Evolutionary conservation across 345 rosid species (phyloP).

Genomic region (Camelina neglecta): DNA sequence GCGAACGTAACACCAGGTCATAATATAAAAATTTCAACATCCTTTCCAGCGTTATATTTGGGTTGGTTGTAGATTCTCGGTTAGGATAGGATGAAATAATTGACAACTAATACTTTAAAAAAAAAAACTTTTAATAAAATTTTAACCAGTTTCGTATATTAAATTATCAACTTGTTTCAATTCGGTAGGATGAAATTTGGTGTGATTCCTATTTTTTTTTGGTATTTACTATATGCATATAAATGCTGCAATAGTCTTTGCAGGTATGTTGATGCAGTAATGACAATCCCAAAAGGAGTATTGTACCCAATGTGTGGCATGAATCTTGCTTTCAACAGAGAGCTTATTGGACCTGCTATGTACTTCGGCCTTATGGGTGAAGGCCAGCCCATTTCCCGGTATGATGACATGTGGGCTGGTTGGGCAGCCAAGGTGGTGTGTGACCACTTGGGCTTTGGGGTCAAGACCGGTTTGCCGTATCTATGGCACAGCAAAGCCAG

Average conservation of each 20-base stretch:
- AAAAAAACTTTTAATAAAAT: no score
- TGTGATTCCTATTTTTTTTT: not conserved
- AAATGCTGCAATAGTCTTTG: slow-evolving; percentile 25
- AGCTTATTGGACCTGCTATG: slow-evolving; percentile 85
- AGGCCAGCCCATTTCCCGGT: slow-evolving; percentile 87
- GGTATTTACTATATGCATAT: slow-evolving; percentile 7
- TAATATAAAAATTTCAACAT: not conserved
- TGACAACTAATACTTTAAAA: not conserved
- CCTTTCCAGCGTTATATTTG: not conserved
- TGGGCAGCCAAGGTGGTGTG: slow-evolving; percentile 89
- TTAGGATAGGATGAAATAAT: not conserved
- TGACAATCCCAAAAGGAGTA: slow-evolving; percentile 86
- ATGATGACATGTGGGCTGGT: slow-evolving; percentile 97
- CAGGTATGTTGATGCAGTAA: slow-evolving; percentile 81
- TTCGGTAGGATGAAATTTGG: not conserved
- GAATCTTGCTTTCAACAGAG: slow-evolving; percentile 83
- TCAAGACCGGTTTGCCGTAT: slow-evolving; percentile 81
- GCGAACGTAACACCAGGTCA: slow-evolving; percentile 78
- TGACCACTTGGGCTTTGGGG: slow-evolving; percentile 82
- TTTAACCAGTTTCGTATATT: no score
- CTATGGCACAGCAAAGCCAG: slow-evolving; percentile 92
- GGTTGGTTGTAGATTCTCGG: not conserved
- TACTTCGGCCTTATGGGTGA: slow-evolving; percentile 93
- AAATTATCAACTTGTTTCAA: not conserved
- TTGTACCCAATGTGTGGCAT: slow-evolving; percentile 95